Evolutionary conservation across 768 basidiomycete genomes (phyloP).

Genomic region (Pisolithus microcarpus): DNA sequence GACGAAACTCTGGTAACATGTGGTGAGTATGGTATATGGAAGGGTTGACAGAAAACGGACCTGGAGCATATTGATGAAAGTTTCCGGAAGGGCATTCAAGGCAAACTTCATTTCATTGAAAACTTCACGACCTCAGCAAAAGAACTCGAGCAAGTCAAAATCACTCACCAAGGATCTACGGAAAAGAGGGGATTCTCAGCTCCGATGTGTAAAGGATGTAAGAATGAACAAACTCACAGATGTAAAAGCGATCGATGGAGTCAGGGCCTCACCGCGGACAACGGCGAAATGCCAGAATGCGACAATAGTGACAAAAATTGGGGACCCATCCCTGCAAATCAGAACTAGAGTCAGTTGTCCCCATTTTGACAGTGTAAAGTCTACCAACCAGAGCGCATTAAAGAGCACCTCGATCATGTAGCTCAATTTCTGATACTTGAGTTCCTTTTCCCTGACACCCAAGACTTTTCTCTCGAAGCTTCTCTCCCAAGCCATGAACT

Average conservation of each 20-base stretch:
- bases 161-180: constrained; percentile 36
- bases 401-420: constrained; percentile 76
- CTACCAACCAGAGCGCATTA: constrained; percentile 46
- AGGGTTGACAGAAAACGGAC: constrained; percentile 24
- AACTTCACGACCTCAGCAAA: constrained; percentile 35
- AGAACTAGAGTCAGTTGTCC: not conserved
- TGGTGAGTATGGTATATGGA: not conserved
- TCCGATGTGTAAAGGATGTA: not conserved
- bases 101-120: constrained; percentile 87
- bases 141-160: not conserved
- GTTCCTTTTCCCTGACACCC: constrained; percentile 69
- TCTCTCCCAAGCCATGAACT: constrained; percentile 96
- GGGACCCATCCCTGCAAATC: constrained; percentile 35
- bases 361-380: not conserved
- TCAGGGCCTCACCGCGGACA: constrained; percentile 56
- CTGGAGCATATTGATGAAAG: constrained; percentile 85
- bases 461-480: constrained; percentile 75
- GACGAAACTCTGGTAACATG: constrained; percentile 52
- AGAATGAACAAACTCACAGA: constrained; percentile 33
- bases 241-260: constrained; percentile 83
- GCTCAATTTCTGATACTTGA: constrained; percentile 79
- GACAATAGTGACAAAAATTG: constrained; percentile 53
- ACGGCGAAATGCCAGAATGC: constrained; percentile 71
- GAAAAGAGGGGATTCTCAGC: not conserved
- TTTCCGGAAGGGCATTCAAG: constrained; percentile 82